These are phyloP conservation scores for Sporothrix curviconia DNA, from an alignment of 2,329 filamentous ascomycete species.

Conservation along the genomic window DNA sequence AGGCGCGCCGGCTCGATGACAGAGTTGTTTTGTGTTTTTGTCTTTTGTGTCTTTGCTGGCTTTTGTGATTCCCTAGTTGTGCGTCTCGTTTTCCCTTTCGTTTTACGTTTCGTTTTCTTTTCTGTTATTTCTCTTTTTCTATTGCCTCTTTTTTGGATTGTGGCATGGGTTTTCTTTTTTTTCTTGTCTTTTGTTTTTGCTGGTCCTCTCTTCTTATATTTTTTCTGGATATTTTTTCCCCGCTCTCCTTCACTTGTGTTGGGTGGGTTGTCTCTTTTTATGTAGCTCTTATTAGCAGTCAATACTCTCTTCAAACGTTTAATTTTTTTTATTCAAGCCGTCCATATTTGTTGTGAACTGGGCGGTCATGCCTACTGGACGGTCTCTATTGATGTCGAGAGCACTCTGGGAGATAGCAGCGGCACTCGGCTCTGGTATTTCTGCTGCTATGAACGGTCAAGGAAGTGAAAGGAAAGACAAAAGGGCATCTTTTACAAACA, in stretches of 20 bases:
- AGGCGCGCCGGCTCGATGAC: no score
- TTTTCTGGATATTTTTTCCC: not conserved
- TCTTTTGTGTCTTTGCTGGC: not conserved
- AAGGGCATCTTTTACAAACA: no score
- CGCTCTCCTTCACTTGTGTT: not conserved
- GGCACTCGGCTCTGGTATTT: no score
- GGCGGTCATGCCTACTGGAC: no score
- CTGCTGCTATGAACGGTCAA: no score
- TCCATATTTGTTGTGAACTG: no score
- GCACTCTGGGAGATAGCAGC: no score
- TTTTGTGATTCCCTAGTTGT: no score
- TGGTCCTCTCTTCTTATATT: not conserved
- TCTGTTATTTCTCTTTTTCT: not conserved
- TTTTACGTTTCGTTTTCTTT: not conserved
- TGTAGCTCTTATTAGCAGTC: not conserved
- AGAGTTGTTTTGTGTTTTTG: not conserved
- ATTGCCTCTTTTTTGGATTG: not conserved
- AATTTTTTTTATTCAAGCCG: no score
- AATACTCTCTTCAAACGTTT: not conserved
- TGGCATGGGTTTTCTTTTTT: not conserved
- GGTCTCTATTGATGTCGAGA: no score
- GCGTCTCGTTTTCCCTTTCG: not conserved
- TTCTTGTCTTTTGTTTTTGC: not conserved
- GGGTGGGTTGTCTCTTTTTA: not conserved
- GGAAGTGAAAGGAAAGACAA: no score